Base-by-base conservation (phyloP, 2,329 filamentous ascomycete genomes). In the Alternaria rosae region DNA sequence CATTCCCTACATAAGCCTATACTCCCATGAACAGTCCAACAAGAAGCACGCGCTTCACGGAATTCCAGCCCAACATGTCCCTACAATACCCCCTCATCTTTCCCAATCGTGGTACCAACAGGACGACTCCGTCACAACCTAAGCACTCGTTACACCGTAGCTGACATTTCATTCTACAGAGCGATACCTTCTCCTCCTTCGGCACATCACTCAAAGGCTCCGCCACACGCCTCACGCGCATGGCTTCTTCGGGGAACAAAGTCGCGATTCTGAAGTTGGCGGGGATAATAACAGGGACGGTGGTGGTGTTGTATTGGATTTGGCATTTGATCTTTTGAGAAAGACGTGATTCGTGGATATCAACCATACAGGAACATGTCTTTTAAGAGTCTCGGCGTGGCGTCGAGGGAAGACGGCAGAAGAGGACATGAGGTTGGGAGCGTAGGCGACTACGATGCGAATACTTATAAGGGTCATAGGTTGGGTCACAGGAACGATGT, bases 181-280 rank as follows among this genome's bases (percentile, higher is more conserved):
- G 87, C 78, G 93, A 98, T 70, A 95, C 93, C 23, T 98, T 99
- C 81, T 94, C 92, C 62, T 91, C 89, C 72, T 93, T 99, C 87
- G 87, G 88, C 35, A 90, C 90, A 13, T 90, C 90, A 67, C 83
- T 99, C 63, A 94, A 93, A 78, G 93, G 93, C 44, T 96, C 92
- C 67, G 93, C 93, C 12, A 85, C 87, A 51, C 88, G 95, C 12
- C 82, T 99, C 48, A 92, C 91, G 21, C 89, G 93, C 64, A 98
- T 98, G 93, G 95, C 95, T 47, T 90, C 90, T 54, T 89, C 90
- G 56, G 95, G 95, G 53, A 97, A 97, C 81, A 94, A 93, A 73
- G 87, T 97, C 42, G 94, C 95, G 15, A 90, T 98, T 41, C 80
- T 99, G 64, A 97, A 97, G 80, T 84, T 99, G 51, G 89, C 93